These are phyloP conservation scores for Zea mays DNA, from an alignment of 176 grass and related monocot species.

Conservation along the genomic window Zm-B73-REFERENCE-NAM-5.0 NC_050098.1:3989501-3990000, in stretches of 20 bases:
- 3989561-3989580: not conserved
- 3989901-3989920: slow-evolving; percentile 49
- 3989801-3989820: not conserved
- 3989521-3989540: not conserved
- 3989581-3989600: not conserved
- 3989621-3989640: not conserved
- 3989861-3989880: slow-evolving; percentile 60
- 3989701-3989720: not conserved
- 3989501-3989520: not conserved
- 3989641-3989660: not conserved
- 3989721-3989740: not conserved
- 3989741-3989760: not conserved
- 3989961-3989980: slow-evolving; percentile 64
- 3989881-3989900: slow-evolving; percentile 43
- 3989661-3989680: not conserved
- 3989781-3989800: not conserved
- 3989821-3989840: not conserved
- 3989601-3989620: not conserved
- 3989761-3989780: not conserved
- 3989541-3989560: not conserved
- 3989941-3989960: slow-evolving; percentile 62
- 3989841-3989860: slow-evolving; percentile 57
- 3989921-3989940: slow-evolving; percentile 45
- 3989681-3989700: not conserved
- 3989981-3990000: slow-evolving; percentile 25